Evolutionary conservation across 441 rosid species (phyloP), one percentile per base, ranked within the genome.

Genomic region (Eutrema salsugineum): DNA sequence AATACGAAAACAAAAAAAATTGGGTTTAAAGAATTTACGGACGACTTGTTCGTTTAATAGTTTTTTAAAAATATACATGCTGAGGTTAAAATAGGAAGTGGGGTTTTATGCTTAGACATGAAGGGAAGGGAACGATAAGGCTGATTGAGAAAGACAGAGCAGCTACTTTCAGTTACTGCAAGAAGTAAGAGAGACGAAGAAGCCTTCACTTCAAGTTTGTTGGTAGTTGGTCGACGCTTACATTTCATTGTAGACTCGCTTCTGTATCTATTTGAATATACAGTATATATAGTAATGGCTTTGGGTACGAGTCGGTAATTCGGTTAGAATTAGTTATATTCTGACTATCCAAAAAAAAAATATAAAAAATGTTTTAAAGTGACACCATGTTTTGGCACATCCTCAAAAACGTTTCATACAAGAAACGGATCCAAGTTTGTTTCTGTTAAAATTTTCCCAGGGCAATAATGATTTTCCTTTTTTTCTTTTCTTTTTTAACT

Each of bases 51-150:
- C 44, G 48, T 33, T 38, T 15, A 17, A 66, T 59, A 20, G 30
- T 19, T 70, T 8, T 30, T n/a, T 19, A 62, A 71, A 61, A 66
- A 44, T 27, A 48, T 59, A 30, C 61, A n/a, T 57, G 38, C 57
- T 66, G 36, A 33, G 17, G 61, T 33, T 10, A 49, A 53, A 53
- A 71, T 48, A 59, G 63, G 38, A 55, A 20, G 68, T 24, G 68
- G 43, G 69, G 43, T 59, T 72, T 24, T 50, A 86, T 90, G 89
- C 97, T 82, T 89, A 67, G 89, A 83, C 32, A 80, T 71, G 76
- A 90, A 93, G 97, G 70, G 62, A 8, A 33, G 32, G 32, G 20
- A 47, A 79, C 15, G 17, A 36, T 40, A 38, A 17, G 77, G 73
- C 72, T 77, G 39, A 51, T 43, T 83, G 97, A 88, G 69, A 75